A percentile compares a stretch with the other conserved stretches of the same genome.
Evolutionary conservation across 192 early-diverging fungal species (phyloP).

Genomic region (Fimicolochytrium jonesii): DNA sequence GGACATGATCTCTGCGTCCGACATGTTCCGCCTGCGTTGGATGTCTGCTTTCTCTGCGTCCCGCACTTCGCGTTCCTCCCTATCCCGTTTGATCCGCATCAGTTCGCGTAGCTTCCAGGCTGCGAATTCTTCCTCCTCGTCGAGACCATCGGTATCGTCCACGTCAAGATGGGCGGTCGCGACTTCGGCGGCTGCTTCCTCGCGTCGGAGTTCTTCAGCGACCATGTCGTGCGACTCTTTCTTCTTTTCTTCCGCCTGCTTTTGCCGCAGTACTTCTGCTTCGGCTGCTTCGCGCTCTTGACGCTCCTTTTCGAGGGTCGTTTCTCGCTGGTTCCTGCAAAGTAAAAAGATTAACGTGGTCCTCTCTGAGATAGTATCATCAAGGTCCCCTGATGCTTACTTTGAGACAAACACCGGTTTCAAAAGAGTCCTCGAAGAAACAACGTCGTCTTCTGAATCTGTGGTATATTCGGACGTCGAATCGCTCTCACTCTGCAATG

Average conservation of each 20-base stretch:
- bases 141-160: slow-evolving; percentile 88
- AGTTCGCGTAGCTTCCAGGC: slow-evolving; percentile 91
- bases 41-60: slow-evolving; percentile 75
- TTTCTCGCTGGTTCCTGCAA: slow-evolving; percentile 55
- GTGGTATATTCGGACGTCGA: slow-evolving; percentile 56
- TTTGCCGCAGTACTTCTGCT: slow-evolving; percentile 47
- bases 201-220: slow-evolving; percentile 63
- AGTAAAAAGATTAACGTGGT: too few species aligned
- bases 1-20: slow-evolving; percentile 72
- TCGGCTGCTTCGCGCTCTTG: slow-evolving; percentile 52
- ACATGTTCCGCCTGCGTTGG: slow-evolving; percentile 74
- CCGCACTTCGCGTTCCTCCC: slow-evolving; percentile 63
- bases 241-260: slow-evolving; percentile 58
- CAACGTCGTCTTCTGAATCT: slow-evolving; percentile 55
- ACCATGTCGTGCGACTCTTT: slow-evolving; percentile 74
- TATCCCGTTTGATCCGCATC: slow-evolving; percentile 81
- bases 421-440: slow-evolving; percentile 54
- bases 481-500: slow-evolving; percentile 35
- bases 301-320: slow-evolving; percentile 54
- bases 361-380: neutral
- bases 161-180: slow-evolving; percentile 51
- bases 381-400: slow-evolving; percentile 38
- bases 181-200: slow-evolving; percentile 45
- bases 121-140: slow-evolving; percentile 84
- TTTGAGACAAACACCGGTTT: slow-evolving; percentile 95